Conservation (phyloP, 139 green algal genomes). For the Desmodesmus armatus region DNA sequence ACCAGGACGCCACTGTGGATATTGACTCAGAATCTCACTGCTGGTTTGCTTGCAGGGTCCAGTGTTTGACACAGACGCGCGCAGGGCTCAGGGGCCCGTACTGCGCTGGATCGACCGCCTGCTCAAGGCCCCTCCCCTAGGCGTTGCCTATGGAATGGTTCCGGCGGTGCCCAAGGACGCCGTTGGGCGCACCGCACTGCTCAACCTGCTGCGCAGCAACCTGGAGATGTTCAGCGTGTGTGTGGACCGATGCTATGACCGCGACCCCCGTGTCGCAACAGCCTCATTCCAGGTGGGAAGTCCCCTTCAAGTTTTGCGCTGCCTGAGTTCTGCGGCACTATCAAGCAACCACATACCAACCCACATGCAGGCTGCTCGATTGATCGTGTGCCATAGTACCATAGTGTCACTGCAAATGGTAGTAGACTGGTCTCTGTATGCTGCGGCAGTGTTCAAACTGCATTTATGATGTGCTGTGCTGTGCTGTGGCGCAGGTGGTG, state of each 20-base stretch:
- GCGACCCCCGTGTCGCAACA: conserved; percentile 61
- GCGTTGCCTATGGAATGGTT: neutral
- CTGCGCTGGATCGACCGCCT: conserved; percentile 62
- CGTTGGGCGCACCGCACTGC: conserved; percentile 48
- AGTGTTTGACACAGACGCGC: conserved; percentile 68
- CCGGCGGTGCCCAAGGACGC: conserved; percentile 14
- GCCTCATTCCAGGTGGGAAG: conserved; percentile 78
- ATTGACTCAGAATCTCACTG: no score
- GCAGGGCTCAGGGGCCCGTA: conserved; percentile 54
- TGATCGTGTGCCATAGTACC: no score
- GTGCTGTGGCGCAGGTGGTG: conserved; percentile 75
- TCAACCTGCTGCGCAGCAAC: conserved; percentile 57
- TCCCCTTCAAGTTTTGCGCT: no score
- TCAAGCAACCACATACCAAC: no score
- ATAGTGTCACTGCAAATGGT: no score
- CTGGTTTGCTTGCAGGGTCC: conserved; percentile 57
- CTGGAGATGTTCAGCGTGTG: conserved; percentile 56
- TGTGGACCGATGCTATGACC: conserved; percentile 84
- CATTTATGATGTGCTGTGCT: neutral
- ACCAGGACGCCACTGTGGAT: no score
- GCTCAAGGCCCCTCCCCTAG: conserved; percentile 35
- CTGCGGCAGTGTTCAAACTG: neutral
- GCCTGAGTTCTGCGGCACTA: no score
- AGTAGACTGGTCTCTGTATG: no score
- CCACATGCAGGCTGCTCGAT: no score